Evolutionary conservation across 106 monocot genomes (phyloP), one percentile per base, ranked within the genome.

Genomic region (Phalaenopsis equestris): DNA sequence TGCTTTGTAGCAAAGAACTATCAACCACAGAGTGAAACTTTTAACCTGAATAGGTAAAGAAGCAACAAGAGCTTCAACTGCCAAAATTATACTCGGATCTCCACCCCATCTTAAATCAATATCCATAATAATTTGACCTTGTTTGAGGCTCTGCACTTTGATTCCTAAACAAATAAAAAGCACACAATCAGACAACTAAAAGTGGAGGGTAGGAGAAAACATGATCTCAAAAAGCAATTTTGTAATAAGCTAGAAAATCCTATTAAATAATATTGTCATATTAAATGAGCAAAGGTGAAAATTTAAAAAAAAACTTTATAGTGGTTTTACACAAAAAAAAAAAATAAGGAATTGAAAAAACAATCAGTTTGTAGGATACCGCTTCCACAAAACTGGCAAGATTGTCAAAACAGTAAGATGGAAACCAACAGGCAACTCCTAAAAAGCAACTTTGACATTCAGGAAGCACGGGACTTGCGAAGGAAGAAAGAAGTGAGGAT

Each of bases 101-200:
- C 97, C 97, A 80, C 97, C 97, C 97, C 97, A 98, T 23, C 90
- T 87, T n/a, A 98, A 89, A 82, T 98, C 97, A 86, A 94, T 84
- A 82, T 98, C 97, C 97, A 98, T 92, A 64, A 87, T 98, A 56
- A 98, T 89, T 79, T 98, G 97, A 52, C 97, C 94, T 84, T 98
- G 83, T 86, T 89, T 92, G n/a, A 94, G 80, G 80, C 89, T 94
- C 75, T 98, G 97, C 72, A 98, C 88, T 81, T 92, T 90, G 74
- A 98, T 92, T n/a, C 97, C 97, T 97, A 80, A 42, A 81, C 14
- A 78, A 41, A 82, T 73, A 80, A 67, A 70, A 73, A 41, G 11
- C 38, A 43, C 14, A 76, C 17, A 76, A 49, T 4, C 48, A 14
- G 42, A 18, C 7, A n/a, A 46, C 49, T 74, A n/a, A 9, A 74